Percentiles rank a stretch among this genome's conserved stretches.
Conservation (phyloP, 2,329 filamentous ascomycete genomes). For the Talaromyces sp. region DNA sequence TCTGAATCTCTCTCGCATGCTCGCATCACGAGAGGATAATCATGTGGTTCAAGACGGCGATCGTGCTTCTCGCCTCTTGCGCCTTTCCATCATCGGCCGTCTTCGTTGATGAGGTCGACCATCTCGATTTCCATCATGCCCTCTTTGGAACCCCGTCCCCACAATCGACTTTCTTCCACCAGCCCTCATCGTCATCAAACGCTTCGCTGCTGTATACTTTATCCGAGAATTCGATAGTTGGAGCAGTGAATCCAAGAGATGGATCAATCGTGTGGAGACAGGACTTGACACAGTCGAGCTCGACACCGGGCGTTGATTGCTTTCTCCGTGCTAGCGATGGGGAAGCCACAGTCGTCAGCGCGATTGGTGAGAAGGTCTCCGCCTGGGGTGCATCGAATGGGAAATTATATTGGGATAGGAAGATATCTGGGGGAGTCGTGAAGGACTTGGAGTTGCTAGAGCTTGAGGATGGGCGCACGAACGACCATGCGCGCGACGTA, state of each 20-base stretch:
- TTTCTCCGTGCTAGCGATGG: slow-evolving; percentile 71
- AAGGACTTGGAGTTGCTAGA: slow-evolving; percentile 68
- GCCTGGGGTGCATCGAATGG: slow-evolving; percentile 83
- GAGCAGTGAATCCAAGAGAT: slow-evolving; percentile 82
- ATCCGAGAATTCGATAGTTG: slow-evolving; percentile 77
- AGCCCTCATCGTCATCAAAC: slow-evolving; percentile 73
- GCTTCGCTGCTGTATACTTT: slow-evolving; percentile 89
- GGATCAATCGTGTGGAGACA: slow-evolving; percentile 86
- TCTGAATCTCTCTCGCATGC: slow-evolving; percentile 30
- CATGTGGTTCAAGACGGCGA: slow-evolving; percentile 42
- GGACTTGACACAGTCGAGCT: slow-evolving; percentile 52
- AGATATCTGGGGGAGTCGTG: slow-evolving; percentile 49
- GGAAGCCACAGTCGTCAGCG: slow-evolving; percentile 72
- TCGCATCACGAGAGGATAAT: slow-evolving; percentile 26
- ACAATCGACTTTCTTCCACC: slow-evolving; percentile 91
- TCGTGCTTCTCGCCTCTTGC: slow-evolving; percentile 43
- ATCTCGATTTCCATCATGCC: slow-evolving; percentile 88
- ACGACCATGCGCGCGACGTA: slow-evolving; percentile 55
- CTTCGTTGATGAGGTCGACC: slow-evolving; percentile 84
- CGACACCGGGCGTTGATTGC: slow-evolving; percentile 22
- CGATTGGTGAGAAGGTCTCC: slow-evolving; percentile 64
- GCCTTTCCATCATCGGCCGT: slow-evolving; percentile 60
- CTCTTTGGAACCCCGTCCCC: slow-evolving; percentile 78
- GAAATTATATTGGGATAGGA: slow-evolving; percentile 68
- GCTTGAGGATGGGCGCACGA: slow-evolving; percentile 55